Base-by-base conservation (phyloP, 176 grass and related monocot species). In the Triticum urartu region DNA sequence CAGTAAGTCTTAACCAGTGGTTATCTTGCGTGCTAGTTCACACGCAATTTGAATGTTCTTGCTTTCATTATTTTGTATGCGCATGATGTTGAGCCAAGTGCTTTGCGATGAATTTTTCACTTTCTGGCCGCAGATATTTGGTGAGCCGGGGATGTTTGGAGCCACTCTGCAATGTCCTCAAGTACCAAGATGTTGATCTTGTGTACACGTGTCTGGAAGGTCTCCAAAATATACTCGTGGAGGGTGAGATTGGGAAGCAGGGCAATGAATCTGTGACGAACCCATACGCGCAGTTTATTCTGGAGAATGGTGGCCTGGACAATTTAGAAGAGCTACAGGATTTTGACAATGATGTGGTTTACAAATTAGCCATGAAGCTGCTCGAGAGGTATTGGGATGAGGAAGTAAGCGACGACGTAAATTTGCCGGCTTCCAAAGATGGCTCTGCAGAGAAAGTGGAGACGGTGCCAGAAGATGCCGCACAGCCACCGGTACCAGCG, bases 321-420 rank as follows among this genome's bases (percentile, higher is more conserved):
- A 93, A 79, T 82, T 34, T 95, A 4, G 95, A 98, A 78, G 80
- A 89, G 5, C 72, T 98, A 36, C 95, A 98, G 77, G 80, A 81
- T 2, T 87, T 92, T 3, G 54, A 89, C 12, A 90, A 90, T 25
- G 79, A 85, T 7, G 75, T 43, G 7, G 88, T 93, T 45, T 90
- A 92, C 78, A 79, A 87, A 32, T 64, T 92, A 76, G 88, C 72
- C 30, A 93, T 98, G 32, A 86, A 92, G 65, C 68, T 98, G 34
- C 84, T 98, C 1, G 91, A 98, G 84, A 79, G 77, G 21, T 98
- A 95, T 78, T 98, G 95, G 95, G 83, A 88, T 10, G 95, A 98
- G 66, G 93, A 93, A 85, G 80, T 88, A 61, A 70, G 83, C 24
- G 91, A 89, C 24, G 88, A 78, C 6, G 66, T 64, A 14, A 28